Conservation (phyloP, 495 filamentous ascomycete species). For the Geoglossum glabrum region DNA sequence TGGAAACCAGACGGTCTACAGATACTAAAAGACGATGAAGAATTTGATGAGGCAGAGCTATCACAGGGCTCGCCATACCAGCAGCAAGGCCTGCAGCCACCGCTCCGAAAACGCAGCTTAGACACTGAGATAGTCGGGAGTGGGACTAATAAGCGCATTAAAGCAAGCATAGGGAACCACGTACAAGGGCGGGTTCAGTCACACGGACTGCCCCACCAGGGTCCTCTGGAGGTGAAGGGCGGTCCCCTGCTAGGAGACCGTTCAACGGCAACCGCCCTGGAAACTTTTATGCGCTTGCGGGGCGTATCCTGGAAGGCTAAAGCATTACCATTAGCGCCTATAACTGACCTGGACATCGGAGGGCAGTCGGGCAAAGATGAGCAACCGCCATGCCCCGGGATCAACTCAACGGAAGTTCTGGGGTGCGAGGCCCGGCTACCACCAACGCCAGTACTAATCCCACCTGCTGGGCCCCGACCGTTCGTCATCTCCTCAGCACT, state of each 20-base stretch:
- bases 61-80: not conserved
- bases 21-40: conserved; percentile 30
- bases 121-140: conserved; percentile 11
- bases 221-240: not conserved
- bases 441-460: conserved; percentile 3
- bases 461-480: conserved; percentile 1
- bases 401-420: not conserved
- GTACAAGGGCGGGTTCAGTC: not conserved
- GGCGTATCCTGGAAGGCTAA: conserved; percentile 1
- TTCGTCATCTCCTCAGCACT: conserved; percentile 31
- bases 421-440: not conserved
- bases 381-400: not conserved
- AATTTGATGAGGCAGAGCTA: conserved; percentile 16
- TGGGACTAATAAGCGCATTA: not conserved
- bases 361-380: not conserved
- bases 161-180: not conserved
- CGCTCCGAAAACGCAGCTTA: conserved; percentile 13
- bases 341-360: not conserved
- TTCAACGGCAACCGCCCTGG: conserved; percentile 18
- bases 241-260: conserved; percentile 4
- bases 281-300: conserved; percentile 25
- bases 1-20: conserved; percentile 32
- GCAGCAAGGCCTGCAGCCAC: conserved; percentile 2
- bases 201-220: not conserved
- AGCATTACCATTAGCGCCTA: not conserved